Conservation (phyloP, 2,329 filamentous ascomycete species). For the Chrysoporthe cubensis region DNA sequence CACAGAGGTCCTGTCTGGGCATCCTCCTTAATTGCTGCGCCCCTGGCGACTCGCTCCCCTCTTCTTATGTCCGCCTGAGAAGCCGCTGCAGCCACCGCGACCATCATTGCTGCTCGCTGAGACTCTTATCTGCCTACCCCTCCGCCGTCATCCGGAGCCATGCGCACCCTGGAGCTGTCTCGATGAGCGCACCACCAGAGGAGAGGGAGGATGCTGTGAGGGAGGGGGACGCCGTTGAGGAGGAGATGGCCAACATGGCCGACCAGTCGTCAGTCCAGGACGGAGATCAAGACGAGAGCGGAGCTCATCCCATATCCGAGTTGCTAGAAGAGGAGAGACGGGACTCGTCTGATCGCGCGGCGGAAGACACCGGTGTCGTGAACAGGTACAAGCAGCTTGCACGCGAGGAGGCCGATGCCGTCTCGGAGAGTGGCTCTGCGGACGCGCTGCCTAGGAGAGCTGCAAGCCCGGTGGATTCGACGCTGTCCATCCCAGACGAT, state of each 20-base stretch:
- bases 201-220: slow-evolving; percentile 61
- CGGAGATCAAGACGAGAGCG: slow-evolving; percentile 44
- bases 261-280: slow-evolving; percentile 48
- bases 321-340: slow-evolving; percentile 42
- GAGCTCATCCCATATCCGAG: slow-evolving; percentile 41
- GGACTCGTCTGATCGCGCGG: slow-evolving; percentile 33
- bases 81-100: neutral
- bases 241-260: slow-evolving; percentile 52
- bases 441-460: slow-evolving; percentile 57
- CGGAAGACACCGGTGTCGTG: slow-evolving; percentile 40
- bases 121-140: slow-evolving; percentile 31
- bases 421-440: slow-evolving; percentile 55
- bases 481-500: slow-evolving; percentile 78
- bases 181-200: slow-evolving; percentile 72
- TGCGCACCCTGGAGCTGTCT: slow-evolving; percentile 44
- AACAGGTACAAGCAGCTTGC: slow-evolving; percentile 52
- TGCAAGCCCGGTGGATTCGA: slow-evolving; percentile 70
- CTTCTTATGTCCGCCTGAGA: neutral
- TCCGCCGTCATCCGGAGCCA: slow-evolving; percentile 27
- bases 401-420: slow-evolving; percentile 47
- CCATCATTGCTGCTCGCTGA: neutral
- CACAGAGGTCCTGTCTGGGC: neutral
- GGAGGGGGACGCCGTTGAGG: slow-evolving; percentile 58
- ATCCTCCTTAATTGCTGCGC: neutral
- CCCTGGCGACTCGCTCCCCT: neutral